These are phyloP conservation scores for Rhodotorula diobovata DNA, from an alignment of 768 basidiomycete genomes.

Conservation along the genomic window DNA sequence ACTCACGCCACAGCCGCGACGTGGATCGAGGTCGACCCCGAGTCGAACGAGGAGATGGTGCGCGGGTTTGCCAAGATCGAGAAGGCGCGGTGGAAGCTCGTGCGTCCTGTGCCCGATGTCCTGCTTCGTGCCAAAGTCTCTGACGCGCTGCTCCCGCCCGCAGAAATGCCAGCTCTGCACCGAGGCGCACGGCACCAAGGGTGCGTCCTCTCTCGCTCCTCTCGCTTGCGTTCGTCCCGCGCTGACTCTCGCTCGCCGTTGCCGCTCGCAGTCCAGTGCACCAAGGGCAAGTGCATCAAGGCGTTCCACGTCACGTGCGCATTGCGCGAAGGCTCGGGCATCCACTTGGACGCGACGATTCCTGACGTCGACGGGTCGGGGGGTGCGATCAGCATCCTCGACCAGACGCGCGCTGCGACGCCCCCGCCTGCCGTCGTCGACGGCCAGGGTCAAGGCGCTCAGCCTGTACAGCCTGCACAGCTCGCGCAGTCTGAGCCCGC, in stretches of 20 bases:
- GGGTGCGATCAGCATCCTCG: conserved; percentile 52
- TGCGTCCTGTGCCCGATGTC: conserved; percentile 49
- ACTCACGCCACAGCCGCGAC: conserved; percentile 81
- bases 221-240: not conserved
- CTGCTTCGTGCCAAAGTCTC: not conserved
- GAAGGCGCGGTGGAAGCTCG: conserved; percentile 87
- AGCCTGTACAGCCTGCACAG: not conserved
- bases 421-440: not conserved
- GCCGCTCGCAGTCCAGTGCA: conserved; percentile 66
- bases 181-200: conserved; percentile 50
- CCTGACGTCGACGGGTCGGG: conserved; percentile 47
- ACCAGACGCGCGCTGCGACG: conserved; percentile 54
- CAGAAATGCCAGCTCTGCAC: conserved; percentile 87
- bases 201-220: conserved; percentile 29
- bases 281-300: conserved; percentile 86
- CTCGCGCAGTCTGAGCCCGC: not conserved
- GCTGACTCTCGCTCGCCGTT: not conserved
- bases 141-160: not conserved
- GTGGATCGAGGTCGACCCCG: conserved; percentile 66
- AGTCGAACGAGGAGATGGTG: conserved; percentile 53
- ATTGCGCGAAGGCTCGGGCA: conserved; percentile 52
- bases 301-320: conserved; percentile 94
- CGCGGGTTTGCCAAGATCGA: conserved; percentile 84
- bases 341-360: conserved; percentile 41
- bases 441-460: not conserved